A percentile compares a stretch with the other conserved stretches of the same genome.
Conservation (phyloP, 2,329 filamentous ascomycete genomes). For the Aphanoascus verrucosus region DNA sequence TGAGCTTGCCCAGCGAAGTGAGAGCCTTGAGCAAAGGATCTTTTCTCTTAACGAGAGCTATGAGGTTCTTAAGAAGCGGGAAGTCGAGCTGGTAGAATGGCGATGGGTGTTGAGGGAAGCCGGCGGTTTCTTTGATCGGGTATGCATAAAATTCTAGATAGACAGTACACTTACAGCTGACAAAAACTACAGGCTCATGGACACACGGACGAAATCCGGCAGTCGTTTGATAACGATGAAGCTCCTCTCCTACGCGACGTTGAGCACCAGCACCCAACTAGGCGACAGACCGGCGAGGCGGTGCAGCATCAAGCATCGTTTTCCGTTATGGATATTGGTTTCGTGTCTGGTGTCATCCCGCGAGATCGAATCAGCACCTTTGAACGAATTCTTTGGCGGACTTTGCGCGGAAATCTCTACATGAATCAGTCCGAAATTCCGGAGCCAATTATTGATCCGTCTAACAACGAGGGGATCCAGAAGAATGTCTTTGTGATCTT, state of each 20-base stretch:
- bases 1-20: slow-evolving; percentile 82
- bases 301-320: slow-evolving; percentile 66
- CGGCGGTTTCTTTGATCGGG: slow-evolving; percentile 88
- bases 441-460: slow-evolving; percentile 80
- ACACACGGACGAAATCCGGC: slow-evolving; percentile 90
- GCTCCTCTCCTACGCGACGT: slow-evolving; percentile 87
- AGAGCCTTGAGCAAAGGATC: slow-evolving; percentile 84
- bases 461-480: slow-evolving; percentile 80
- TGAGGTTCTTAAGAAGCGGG: slow-evolving; percentile 93
- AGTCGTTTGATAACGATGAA: slow-evolving; percentile 77
- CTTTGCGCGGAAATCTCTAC: slow-evolving; percentile 92
- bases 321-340: slow-evolving; percentile 97
- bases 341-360: slow-evolving; percentile 90
- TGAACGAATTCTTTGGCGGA: slow-evolving; percentile 95
- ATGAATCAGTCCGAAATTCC: slow-evolving; percentile 99
- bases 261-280: slow-evolving; percentile 59
- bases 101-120: slow-evolving; percentile 95
- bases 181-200: slow-evolving; percentile 57
- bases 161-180: not conserved
- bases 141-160: slow-evolving; percentile 19
- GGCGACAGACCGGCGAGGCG: slow-evolving; percentile 49
- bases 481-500: slow-evolving; percentile 99
- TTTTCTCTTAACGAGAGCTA: slow-evolving; percentile 94
- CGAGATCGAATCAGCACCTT: slow-evolving; percentile 89
- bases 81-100: slow-evolving; percentile 96